Evolutionary conservation across 768 basidiomycete species (phyloP), one percentile per base, ranked within the genome.

Genomic region (Pleurotus cornucopiae): DNA sequence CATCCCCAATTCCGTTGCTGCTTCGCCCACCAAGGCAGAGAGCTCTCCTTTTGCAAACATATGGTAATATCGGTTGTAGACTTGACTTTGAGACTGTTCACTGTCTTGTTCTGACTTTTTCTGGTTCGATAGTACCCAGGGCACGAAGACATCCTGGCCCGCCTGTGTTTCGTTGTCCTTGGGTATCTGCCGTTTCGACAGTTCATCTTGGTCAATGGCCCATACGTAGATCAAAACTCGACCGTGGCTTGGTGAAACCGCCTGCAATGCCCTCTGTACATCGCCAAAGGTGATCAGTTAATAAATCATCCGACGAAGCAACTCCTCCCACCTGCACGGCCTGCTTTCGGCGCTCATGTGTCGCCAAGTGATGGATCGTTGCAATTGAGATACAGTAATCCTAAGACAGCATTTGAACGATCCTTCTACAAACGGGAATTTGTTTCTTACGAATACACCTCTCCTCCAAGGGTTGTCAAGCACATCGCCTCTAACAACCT

Each of bases 341-440:
- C 14, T 76, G 66, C 59, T 75, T 78, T 16, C 97, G 80, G 34
- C 97, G 81, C 55, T 80, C 78, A 7, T 79, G 77, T 0, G 94
- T 96, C 2, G 94, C 85, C 4, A 99, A 78, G 69, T 99, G 97
- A 64, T 99, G 97, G 46, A 98, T 91, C 2, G 96, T 98, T 23
- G 97, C 97, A 60, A 99, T 95, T 3, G 95, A 97, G 48, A 99
- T 94, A 2, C 90, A 90, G 63, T 93, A 97, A 74, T 98, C 94
- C 95, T 98, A 62, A 14, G 39, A 9, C 40, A 43, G 20, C 39
- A 43, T 37, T 18, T 38, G 37, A 54, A 55, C 57, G 12, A 34
- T 34, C 11, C 30, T 57, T 58, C 60, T 34, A 60, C 9, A 14
- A 16, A 13, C 54, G 23, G 38, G 47, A 16, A 46, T 26, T 21